These are phyloP conservation scores for Tricholomella constricta DNA, from an alignment of 768 basidiomycete genomes.

Conservation along the genomic window DNA sequence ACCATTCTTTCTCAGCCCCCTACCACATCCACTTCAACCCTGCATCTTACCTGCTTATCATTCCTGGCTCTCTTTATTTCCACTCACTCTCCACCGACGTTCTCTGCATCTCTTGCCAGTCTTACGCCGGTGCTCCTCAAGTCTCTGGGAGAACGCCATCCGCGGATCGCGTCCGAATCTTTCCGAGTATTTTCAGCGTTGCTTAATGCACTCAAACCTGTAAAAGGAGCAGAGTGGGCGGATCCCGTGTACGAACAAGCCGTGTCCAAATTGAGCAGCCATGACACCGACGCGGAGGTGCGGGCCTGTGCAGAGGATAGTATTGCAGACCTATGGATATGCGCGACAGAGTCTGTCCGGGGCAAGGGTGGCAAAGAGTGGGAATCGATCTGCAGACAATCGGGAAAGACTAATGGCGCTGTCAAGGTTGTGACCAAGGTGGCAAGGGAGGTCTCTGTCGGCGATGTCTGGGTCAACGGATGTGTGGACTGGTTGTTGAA, in stretches of 20 bases:
- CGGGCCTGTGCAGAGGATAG: constrained; percentile 79
- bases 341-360: constrained; percentile 72
- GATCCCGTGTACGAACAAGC: constrained; percentile 77
- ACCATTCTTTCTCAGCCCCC: constrained; percentile 65
- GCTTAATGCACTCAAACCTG: constrained; percentile 71
- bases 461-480: constrained; percentile 79
- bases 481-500: constrained; percentile 77
- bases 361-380: constrained; percentile 73
- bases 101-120: constrained; percentile 57
- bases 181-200: constrained; percentile 88
- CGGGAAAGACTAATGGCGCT: constrained; percentile 71
- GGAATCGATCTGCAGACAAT: constrained; percentile 73
- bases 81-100: constrained; percentile 61
- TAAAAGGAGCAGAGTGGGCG: constrained; percentile 66
- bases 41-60: constrained; percentile 82
- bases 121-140: constrained; percentile 77
- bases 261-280: constrained; percentile 64
- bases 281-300: constrained; percentile 92
- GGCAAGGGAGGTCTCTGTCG: constrained; percentile 70
- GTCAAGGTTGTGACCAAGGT: constrained; percentile 84
- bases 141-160: constrained; percentile 79
- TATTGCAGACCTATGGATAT: constrained; percentile 86
- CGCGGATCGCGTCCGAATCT: constrained; percentile 84
- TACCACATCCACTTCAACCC: constrained; percentile 74
- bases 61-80: constrained; percentile 88